phyloP scores from a whole-genome alignment of 495 filamentous ascomycete species.

The Aspergillus hancockii region DNA sequence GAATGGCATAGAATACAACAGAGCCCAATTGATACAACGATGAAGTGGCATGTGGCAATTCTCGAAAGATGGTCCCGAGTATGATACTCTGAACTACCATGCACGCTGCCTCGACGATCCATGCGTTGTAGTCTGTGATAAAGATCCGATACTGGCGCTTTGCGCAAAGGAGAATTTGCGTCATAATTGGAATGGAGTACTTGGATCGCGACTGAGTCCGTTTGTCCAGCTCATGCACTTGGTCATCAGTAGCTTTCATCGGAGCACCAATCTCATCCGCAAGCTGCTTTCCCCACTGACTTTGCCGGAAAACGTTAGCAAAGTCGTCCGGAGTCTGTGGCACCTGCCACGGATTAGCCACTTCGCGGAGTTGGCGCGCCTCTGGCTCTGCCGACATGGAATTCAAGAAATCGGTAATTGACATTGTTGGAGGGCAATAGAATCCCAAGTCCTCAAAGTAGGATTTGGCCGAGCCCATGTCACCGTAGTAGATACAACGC shows the following conservation, averaged over 20 bases:
- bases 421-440: conserved; percentile 56
- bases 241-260: too few relatives aligned
- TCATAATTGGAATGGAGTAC: conserved; percentile 10
- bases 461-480: conserved; percentile 48
- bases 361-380: conserved; percentile 53
- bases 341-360: conserved; percentile 24
- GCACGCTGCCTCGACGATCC: conserved; percentile 21
- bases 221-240: too few relatives aligned
- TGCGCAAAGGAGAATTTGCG: conserved; percentile 10
- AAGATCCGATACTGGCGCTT: conserved; percentile 20
- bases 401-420: conserved; percentile 64
- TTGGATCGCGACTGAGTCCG: too few relatives aligned
- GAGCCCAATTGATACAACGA: conserved; percentile 12
- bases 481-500: conserved; percentile 52
- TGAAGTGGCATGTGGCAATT: conserved; percentile 14
- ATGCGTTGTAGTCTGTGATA: conserved; percentile 16
- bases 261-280: too few relatives aligned
- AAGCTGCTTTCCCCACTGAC: neutral
- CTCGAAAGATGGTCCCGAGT: conserved; percentile 30
- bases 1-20: conserved; percentile 18
- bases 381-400: conserved; percentile 56
- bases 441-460: conserved; percentile 64
- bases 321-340: conserved; percentile 30
- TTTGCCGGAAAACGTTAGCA: neutral
- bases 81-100: conserved; percentile 26